Percentiles rank a stretch among this genome's conserved stretches.
Evolutionary conservation across 345 rosid genomes (phyloP).

Genomic region (Rubroshorea leprosula): DNA sequence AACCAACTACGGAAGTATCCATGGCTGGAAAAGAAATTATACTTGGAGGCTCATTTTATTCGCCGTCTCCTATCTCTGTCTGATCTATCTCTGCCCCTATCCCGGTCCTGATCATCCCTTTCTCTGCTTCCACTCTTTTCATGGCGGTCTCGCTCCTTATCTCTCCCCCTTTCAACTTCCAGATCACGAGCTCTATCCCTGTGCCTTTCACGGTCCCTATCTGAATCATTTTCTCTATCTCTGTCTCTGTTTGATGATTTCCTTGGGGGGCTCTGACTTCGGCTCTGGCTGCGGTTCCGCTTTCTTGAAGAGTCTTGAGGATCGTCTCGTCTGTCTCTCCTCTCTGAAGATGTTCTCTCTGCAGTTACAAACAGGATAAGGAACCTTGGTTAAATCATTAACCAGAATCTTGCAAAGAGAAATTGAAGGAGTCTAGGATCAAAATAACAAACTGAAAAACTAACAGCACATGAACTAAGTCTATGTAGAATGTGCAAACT

Average conservation of each 20-base stretch:
- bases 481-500: conserved; percentile 23
- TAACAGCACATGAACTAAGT: too few species aligned
- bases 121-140: conserved; percentile 83
- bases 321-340: conserved; percentile 64
- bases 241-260: conserved; percentile 50
- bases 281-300: conserved; percentile 63
- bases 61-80: conserved; percentile 77
- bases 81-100: conserved; percentile 58
- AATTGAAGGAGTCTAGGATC: too few species aligned
- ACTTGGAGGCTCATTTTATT: conserved; percentile 29
- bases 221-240: conserved; percentile 36
- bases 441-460: too few species aligned
- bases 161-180: conserved; percentile 42
- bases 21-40: too few species aligned
- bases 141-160: conserved; percentile 40
- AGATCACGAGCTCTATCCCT: conserved; percentile 36
- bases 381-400: background rate
- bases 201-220: conserved; percentile 35
- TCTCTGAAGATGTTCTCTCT: conserved; percentile 50
- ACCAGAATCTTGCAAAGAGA: too few species aligned
- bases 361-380: conserved; percentile 20
- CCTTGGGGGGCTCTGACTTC: conserved; percentile 66
- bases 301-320: conserved; percentile 65
- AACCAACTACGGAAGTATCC: too few species aligned
- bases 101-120: conserved; percentile 61